Percentiles rank a stretch among this genome's conserved stretches.
Evolutionary conservation across 225 moss, liverwort and hornwort genomes (phyloP).

Genomic region (Asterella californica): DNA sequence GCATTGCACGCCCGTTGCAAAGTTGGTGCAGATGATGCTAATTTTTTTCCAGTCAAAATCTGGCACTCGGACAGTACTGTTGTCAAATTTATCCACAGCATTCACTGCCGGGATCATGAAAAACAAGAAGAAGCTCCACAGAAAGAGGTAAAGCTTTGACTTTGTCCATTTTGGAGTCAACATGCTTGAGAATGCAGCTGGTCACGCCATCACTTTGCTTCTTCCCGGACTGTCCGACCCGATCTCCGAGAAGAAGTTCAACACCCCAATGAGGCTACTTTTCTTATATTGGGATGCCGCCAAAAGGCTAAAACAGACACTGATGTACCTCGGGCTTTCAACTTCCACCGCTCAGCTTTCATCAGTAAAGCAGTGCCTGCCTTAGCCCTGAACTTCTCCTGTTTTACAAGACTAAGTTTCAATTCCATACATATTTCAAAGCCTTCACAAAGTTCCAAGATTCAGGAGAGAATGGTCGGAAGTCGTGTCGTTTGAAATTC

Average conservation of each 20-base stretch:
- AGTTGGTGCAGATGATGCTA: conserved; percentile 15
- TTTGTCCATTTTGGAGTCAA: conserved; percentile 1
- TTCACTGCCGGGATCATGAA: neutral
- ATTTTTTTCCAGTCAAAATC: conserved; percentile 8
- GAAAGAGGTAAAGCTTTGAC: neutral
- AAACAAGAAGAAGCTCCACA: neutral
- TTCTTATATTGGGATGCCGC: neutral
- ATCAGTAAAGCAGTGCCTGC: conserved; percentile 10
- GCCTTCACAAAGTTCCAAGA: neutral
- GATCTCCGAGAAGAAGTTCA: neutral
- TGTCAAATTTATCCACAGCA: neutral
- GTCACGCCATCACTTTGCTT: neutral
- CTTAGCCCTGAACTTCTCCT: conserved; percentile 4
- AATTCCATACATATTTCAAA: neutral
- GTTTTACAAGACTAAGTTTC: neutral
- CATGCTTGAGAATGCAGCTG: conserved; percentile 11
- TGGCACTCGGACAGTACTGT: neutral
- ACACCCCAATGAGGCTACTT: neutral
- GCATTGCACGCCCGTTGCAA: conserved; percentile 12
- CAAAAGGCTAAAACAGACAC: conserved; percentile 12
- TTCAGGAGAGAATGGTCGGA: neutral
- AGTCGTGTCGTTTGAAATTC: neutral
- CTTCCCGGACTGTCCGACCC: neutral
- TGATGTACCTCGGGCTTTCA: neutral
- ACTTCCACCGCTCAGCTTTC: neutral